phyloP scores from a whole-genome alignment of 768 basidiomycete species.

The Phylloporus sp. region DNA sequence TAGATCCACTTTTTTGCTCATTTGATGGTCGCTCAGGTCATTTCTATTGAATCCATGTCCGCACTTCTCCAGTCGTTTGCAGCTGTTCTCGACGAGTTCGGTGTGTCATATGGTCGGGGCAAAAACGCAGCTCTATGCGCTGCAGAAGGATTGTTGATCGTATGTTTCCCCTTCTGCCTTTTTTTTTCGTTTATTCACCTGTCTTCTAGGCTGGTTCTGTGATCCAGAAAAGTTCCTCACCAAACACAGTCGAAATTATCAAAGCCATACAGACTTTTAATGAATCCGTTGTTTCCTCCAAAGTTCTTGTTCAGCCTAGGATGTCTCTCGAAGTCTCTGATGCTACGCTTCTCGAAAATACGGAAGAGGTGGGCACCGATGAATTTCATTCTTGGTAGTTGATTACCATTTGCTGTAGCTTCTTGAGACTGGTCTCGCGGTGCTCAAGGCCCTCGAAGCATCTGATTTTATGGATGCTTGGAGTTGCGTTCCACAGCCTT shows the following conservation, averaged over 20 bases:
- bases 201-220: conserved; percentile 57
- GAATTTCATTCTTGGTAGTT: not conserved
- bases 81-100: conserved; percentile 84
- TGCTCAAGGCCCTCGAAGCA: conserved; percentile 58
- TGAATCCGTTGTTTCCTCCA: conserved; percentile 53
- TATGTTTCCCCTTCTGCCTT: conserved; percentile 26
- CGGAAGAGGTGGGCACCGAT: conserved; percentile 52
- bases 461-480: conserved; percentile 55
- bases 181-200: not conserved
- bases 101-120: conserved; percentile 80
- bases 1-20: conserved; percentile 95
- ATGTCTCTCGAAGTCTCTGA: conserved; percentile 46
- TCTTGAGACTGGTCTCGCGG: conserved; percentile 66
- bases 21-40: conserved; percentile 68
- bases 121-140: conserved; percentile 79
- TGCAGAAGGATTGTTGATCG: conserved; percentile 76
- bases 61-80: conserved; percentile 80
- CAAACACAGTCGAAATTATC: conserved; percentile 66
- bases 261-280: conserved; percentile 67
- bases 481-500: conserved; percentile 63
- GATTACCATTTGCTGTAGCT: conserved; percentile 41
- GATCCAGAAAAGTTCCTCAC: conserved; percentile 56
- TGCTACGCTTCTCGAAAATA: conserved; percentile 41
- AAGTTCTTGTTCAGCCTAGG: conserved; percentile 64
- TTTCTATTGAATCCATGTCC: conserved; percentile 76